These are phyloP conservation scores for Pleurozium schreberi DNA, from an alignment of 225 moss, liverwort and hornwort species.

Conservation along the genomic window DNA sequence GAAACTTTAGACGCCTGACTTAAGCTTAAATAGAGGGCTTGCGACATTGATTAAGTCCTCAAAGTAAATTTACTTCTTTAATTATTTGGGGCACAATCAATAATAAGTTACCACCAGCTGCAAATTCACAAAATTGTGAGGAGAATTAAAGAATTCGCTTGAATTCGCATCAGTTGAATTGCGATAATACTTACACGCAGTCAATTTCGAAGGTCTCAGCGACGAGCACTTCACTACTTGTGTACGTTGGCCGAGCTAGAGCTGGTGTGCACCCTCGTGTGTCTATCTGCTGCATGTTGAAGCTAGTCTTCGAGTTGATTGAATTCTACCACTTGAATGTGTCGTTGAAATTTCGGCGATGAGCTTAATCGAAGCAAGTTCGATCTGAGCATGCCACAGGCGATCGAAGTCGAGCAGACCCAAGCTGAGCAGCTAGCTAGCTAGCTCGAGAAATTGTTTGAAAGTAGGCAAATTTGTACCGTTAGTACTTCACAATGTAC, in stretches of 20 bases:
- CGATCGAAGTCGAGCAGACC: neutral
- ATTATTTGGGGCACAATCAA: neutral
- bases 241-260: neutral
- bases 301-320: too few species aligned
- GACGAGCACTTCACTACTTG: neutral
- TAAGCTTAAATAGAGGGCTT: neutral
- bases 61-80: neutral
- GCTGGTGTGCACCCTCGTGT: neutral
- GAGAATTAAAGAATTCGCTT: neutral
- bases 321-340: neutral
- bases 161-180: neutral
- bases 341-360: neutral
- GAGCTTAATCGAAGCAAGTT: neutral
- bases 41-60: neutral
- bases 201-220: neutral
- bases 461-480: neutral
- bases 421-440: neutral
- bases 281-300: neutral
- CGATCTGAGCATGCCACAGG: too few species aligned
- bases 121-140: neutral
- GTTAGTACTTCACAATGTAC: neutral
- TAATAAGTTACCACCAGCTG: neutral
- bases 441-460: neutral
- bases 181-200: neutral
- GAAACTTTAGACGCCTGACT: neutral